A percentile compares a stretch with the other conserved stretches of the same genome.
These are phyloP conservation scores for Flueggea neowawraea DNA, from an alignment of 441 rosid genomes.

Conservation along the genomic window DNA sequence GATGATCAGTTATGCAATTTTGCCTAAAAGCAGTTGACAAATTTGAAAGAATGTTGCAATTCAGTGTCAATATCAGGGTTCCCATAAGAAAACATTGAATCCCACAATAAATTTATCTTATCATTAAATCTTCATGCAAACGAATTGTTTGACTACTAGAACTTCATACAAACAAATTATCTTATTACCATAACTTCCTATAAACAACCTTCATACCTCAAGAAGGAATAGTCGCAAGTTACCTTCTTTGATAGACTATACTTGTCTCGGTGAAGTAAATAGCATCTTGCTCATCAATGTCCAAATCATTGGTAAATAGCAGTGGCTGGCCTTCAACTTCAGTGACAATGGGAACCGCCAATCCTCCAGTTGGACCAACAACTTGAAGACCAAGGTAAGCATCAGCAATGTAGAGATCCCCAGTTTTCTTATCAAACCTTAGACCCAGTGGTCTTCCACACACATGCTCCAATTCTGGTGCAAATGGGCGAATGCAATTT, in stretches of 20 bases:
- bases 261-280: constrained; percentile 79
- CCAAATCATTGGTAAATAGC: constrained; percentile 73
- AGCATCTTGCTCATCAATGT: constrained; percentile 53
- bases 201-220: too few species aligned
- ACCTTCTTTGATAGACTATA: constrained; percentile 62
- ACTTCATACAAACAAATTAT: too few species aligned
- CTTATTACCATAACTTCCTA: too few species aligned
- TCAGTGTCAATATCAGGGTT: too few species aligned
- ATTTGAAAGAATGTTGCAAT: too few species aligned
- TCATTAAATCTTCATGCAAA: too few species aligned
- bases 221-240: neutral
- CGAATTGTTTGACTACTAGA: too few species aligned
- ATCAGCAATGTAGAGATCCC: constrained; percentile 75
- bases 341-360: constrained; percentile 49
- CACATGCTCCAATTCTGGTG: constrained; percentile 70
- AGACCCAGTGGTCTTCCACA: constrained; percentile 82
- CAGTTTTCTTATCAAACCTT: constrained; percentile 52
- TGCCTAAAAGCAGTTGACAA: too few species aligned
- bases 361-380: constrained; percentile 65
- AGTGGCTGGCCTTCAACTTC: constrained; percentile 52
- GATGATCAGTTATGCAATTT: too few species aligned
- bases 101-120: too few species aligned
- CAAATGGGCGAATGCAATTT: constrained; percentile 51
- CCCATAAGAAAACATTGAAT: too few species aligned
- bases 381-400: constrained; percentile 66